A percentile compares a stretch with the other conserved stretches of the same genome.
Evolutionary conservation across 2,329 filamentous ascomycete genomes (phyloP).

Genomic region (Cercospora sojina): DNA sequence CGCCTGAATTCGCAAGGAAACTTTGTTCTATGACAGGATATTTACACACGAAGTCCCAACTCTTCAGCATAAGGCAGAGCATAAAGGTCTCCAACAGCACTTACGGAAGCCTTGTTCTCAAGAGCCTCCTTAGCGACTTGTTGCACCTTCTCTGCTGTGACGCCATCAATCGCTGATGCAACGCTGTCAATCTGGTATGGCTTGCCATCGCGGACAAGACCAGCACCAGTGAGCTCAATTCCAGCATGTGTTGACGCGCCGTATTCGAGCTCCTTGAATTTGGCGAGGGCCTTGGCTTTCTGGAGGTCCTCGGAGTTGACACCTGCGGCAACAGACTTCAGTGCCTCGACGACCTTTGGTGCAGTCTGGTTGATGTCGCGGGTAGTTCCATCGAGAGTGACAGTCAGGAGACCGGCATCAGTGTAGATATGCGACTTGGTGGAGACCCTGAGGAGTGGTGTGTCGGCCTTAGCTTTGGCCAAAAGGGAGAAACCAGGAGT

Average conservation of each 20-base stretch:
- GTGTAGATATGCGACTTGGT: constrained; percentile 85
- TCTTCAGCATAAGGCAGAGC: constrained; percentile 91
- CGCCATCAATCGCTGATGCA: constrained; percentile 73
- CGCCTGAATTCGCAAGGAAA: constrained; percentile 32
- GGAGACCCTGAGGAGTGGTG: constrained; percentile 65
- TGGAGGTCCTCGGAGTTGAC: constrained; percentile 80
- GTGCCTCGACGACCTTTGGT: constrained; percentile 71
- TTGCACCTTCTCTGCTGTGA: constrained; percentile 82
- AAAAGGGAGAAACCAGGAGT: constrained; percentile 87
- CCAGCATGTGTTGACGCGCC: constrained; percentile 75
- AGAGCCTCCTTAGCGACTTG: constrained; percentile 86
- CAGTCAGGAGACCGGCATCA: constrained; percentile 84
- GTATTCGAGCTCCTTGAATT: constrained; percentile 83
- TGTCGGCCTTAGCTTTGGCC: constrained; percentile 69
- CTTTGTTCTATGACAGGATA: constrained; percentile 35
- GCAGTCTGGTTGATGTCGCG: constrained; percentile 71
- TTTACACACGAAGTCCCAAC: constrained; percentile 90
- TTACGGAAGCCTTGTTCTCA: constrained; percentile 83
- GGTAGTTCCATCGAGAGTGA: constrained; percentile 76
- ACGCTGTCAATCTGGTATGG: constrained; percentile 79
- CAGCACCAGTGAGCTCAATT: constrained; percentile 79
- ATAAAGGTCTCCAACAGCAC: constrained; percentile 87
- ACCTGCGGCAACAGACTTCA: constrained; percentile 72
- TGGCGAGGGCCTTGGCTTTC: constrained; percentile 90
- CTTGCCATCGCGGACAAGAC: constrained; percentile 77